A percentile compares a stretch with the other conserved stretches of the same genome.
These are phyloP conservation scores for Carex littledalei DNA, from an alignment of 176 grass and related monocot species.

Conservation along the genomic window DNA sequence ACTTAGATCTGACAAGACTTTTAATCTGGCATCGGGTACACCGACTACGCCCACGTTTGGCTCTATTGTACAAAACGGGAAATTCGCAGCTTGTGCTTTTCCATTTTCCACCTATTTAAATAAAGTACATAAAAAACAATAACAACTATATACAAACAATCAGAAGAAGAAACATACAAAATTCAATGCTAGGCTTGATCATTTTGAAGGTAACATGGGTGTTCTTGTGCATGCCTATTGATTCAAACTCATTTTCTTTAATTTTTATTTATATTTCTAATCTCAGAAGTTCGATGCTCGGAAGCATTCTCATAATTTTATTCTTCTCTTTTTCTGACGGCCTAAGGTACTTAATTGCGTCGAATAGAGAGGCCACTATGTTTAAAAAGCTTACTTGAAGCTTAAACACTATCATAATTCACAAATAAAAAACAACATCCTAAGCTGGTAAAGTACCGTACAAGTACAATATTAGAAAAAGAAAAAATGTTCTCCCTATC, in stretches of 20 bases:
- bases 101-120: conserved; percentile 81
- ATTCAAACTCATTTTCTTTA: neutral
- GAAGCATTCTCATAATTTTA: neutral
- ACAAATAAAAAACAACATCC: too few relatives aligned
- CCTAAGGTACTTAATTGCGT: neutral
- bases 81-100: conserved; percentile 93
- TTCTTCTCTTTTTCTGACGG: neutral
- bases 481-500: neutral
- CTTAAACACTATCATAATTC: neutral
- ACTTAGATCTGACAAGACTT: conserved; percentile 67
- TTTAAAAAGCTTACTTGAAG: neutral
- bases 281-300: neutral
- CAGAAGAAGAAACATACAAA: neutral
- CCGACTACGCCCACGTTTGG: conserved; percentile 82
- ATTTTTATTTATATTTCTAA: neutral
- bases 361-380: neutral
- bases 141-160: neutral
- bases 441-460: neutral
- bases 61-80: conserved; percentile 94
- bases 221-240: neutral
- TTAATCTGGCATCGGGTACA: conserved; percentile 70
- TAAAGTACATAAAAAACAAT: neutral
- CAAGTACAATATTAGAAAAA: neutral
- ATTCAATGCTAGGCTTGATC: neutral
- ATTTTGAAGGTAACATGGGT: neutral